Percentiles rank a stretch among this genome's conserved stretches.
Conservation (phyloP, 148 eudicot species). For the Polygonum maritimum region DNA sequence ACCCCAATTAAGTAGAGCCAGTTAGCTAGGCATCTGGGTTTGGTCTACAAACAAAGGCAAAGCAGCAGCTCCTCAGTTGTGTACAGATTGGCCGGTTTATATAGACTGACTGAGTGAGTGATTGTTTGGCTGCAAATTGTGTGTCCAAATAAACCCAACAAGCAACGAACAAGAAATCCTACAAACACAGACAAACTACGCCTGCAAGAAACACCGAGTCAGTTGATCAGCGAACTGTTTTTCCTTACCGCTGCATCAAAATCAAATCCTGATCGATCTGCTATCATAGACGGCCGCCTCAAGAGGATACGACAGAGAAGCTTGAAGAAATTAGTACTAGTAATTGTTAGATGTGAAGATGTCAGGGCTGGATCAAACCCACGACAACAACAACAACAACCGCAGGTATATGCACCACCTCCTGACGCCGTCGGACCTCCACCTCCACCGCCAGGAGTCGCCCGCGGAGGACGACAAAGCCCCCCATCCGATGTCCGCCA, state of each 20-base stretch:
- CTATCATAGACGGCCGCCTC: not conserved
- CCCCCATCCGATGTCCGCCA: not conserved
- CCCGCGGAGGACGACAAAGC: not conserved
- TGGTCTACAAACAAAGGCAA: conserved; percentile 1
- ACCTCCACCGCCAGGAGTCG: conserved; percentile 5
- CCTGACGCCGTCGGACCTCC: conserved; percentile 9
- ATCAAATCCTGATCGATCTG: not conserved
- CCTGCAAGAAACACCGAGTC: not conserved
- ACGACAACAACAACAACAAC: not conserved
- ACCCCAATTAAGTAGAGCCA: not conserved
- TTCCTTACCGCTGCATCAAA: not conserved
- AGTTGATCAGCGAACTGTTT: not conserved
- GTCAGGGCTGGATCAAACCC: conserved; percentile 10
- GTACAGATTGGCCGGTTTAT: not conserved
- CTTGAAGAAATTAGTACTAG: not conserved
- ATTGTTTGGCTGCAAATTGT: not conserved
- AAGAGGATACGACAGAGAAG: not conserved
- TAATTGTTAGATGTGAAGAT: not conserved
- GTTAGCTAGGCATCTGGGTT: not conserved
- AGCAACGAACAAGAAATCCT: not conserved
- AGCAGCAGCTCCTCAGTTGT: not conserved
- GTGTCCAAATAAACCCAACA: not conserved
- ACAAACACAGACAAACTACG: not conserved
- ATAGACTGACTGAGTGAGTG: not conserved
- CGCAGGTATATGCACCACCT: conserved; percentile 12